Percentiles rank a stretch among this genome's conserved stretches.
phyloP scores from a whole-genome alignment of 1,284 basidiomycete species.

The Papiliotrema flavescens region DNA sequence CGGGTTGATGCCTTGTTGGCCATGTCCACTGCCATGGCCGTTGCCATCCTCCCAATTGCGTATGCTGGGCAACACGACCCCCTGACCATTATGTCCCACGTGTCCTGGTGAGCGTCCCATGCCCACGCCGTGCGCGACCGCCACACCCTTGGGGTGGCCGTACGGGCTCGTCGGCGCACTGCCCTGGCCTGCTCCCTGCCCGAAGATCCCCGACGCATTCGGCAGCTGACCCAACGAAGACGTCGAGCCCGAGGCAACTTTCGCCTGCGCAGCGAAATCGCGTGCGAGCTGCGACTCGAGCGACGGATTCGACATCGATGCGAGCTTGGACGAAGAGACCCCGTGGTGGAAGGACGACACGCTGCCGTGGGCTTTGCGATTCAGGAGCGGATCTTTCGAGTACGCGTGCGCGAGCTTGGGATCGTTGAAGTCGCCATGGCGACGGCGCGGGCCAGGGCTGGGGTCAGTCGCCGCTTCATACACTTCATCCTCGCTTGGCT shows the following conservation, averaged over 20 bases:
- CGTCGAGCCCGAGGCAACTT: slow-evolving; percentile 52
- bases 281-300: slow-evolving; percentile 73
- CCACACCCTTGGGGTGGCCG: slow-evolving; percentile 34
- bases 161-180: slow-evolving; percentile 40
- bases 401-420: slow-evolving; percentile 5
- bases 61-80: slow-evolving; percentile 47
- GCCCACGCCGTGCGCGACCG: slow-evolving; percentile 35
- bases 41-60: slow-evolving; percentile 43
- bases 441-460: slow-evolving; percentile 70
- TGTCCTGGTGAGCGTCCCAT: slow-evolving; percentile 19
- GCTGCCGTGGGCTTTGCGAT: slow-evolving; percentile 55
- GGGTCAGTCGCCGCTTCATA: slow-evolving; percentile 48
- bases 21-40: slow-evolving; percentile 49
- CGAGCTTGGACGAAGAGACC: slow-evolving; percentile 65
- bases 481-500: slow-evolving; percentile 48
- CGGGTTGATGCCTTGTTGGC: slow-evolving; percentile 60
- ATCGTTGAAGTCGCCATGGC: slow-evolving; percentile 25
- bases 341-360: slow-evolving; percentile 61
- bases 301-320: slow-evolving; percentile 73
- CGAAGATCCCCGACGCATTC: neutral
- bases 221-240: slow-evolving; percentile 31
- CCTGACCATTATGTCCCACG: neutral
- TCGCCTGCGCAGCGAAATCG: slow-evolving; percentile 70
- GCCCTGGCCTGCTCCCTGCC: slow-evolving; percentile 5
- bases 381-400: slow-evolving; percentile 10